phyloP scores from a whole-genome alignment of 2,329 filamentous ascomycete genomes.

The Colletotrichum godetiae region DNA sequence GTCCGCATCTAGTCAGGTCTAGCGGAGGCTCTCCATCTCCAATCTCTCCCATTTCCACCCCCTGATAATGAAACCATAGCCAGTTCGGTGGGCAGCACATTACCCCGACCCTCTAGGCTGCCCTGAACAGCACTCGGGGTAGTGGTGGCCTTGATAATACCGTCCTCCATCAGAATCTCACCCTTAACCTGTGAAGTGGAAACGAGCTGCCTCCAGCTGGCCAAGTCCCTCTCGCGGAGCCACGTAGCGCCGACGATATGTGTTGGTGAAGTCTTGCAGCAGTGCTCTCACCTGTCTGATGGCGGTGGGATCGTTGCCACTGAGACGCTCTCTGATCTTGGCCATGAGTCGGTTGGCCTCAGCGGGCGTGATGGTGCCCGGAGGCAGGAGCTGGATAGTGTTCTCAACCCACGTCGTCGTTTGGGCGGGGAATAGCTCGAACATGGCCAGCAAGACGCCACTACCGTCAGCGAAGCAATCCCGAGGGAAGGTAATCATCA shows the following conservation, averaged over 20 bases:
- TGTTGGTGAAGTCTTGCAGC: constrained; percentile 96
- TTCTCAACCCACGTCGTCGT: constrained; percentile 85
- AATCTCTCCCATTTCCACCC: not conserved
- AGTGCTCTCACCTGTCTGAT: constrained; percentile 84
- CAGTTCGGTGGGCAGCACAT: not conserved
- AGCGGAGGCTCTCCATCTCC: not conserved
- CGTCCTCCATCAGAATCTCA: not conserved
- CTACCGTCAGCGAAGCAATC: constrained; percentile 97
- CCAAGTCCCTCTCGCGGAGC: constrained; percentile 94
- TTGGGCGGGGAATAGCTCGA: constrained; percentile 85
- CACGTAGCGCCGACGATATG: constrained; percentile 91
- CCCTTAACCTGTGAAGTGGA: constrained; percentile 70
- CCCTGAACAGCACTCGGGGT: not conserved
- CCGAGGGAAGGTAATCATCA: constrained; percentile 99
- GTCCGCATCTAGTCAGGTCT: not conserved
- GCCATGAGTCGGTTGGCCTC: constrained; percentile 85
- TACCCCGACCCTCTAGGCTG: not conserved
- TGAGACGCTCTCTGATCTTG: constrained; percentile 83
- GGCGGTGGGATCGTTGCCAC: constrained; percentile 68
- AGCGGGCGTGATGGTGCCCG: constrained; percentile 80
- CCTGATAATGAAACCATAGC: not conserved
- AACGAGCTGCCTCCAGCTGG: constrained; percentile 85
- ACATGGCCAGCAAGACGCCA: constrained; percentile 88
- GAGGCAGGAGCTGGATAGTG: constrained; percentile 86
- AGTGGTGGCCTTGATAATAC: not conserved